Base-by-base conservation (phyloP, 768 basidiomycete genomes). In the Lactarius deliciosus region DNA sequence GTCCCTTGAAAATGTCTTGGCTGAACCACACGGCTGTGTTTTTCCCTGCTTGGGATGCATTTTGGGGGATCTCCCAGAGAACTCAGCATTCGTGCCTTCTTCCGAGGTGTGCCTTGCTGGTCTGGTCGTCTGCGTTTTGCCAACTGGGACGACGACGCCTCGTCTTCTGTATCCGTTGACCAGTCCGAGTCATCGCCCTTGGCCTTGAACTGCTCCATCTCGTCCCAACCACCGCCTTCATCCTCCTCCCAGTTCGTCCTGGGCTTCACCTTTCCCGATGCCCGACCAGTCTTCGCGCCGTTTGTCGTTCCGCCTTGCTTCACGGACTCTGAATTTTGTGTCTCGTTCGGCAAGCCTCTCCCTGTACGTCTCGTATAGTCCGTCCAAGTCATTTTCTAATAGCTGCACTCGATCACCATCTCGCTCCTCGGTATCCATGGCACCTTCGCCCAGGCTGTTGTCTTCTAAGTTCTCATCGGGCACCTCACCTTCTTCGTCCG, bases 1-100 rank as follows among this genome's bases (percentile, higher is more conserved):
- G 74, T 28, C 84, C 89, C 59, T 86, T 83, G 81, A 99, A 99
- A 54, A 97, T 77, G 60, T 91, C 90, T 77, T 97, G 96, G 70
- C 91, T 89, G 78, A 98, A 99, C 97, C 97, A 99, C n/a, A 98
- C 75, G 71, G 89, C 84, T 2, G 94, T 85, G 55, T 87, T 82
- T 56, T 83, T 83, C 71, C 82, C 86, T 15, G 74, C 73, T 16
- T 77, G 73, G 1, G 74, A 71, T 22, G 75, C 68, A 20, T 71
- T 63, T 66, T 76, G 74, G 0, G 0, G 80, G 77, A 41, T 74
- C 76, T 25, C 80, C 79, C 40, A 85, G 78, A 38, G 81, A 79
- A 2, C 82, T 80, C 43, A 86, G 74, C 16, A 90, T 77, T 50
- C 83, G 82, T 22, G 77, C 75, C 60, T 84, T 85, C 75, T 89